Base-by-base conservation (phyloP, 352 stramenopile species). In the Phytophthora crassamura region DNA sequence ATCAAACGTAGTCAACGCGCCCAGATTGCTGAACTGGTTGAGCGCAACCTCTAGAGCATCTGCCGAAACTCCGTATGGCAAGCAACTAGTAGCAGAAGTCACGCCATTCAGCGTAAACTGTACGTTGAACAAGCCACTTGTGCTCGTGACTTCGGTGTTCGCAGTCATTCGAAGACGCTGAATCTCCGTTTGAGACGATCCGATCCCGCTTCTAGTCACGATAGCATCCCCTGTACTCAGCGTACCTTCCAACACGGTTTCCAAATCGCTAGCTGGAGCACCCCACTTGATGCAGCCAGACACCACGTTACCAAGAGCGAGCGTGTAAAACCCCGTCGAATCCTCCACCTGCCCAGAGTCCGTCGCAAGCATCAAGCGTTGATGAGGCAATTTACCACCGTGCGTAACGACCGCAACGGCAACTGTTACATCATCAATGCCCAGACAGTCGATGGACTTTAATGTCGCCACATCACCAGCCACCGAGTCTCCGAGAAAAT, bases 401-500 rank as follows among this genome's bases (percentile, higher is more conserved):
- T 97, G 79, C 5, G 83, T 83, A 10, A 85, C 52, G 18, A 86
- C 88, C 2, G 68, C 67, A 22, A 93, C 52, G 0, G 30, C 42
- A 2, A 75, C 69, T 16, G 53, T 75, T 18, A 68, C 68, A 8
- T 40, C 54, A 6, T 71, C 42, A 16, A 88, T 54, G 2, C 60
- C 20, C 20, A 64, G 58, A 18, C 81, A 92, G 1, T 40, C 58
- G 3, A 38, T 58, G 2, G 43, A 67, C 11, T 52, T 33, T 4
- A 95, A 64, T 1, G 45, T 59, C 0, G 84, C 71, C 5, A 98
- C 81, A 67, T 99, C 84, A 2, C 95, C 94, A 15, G 89, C 38
- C 8, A 98, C 78, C 3, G 67, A 65, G 5, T 77, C 64, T 16
- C 96, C 96, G 16, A 88, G 49, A 50, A 98, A 99, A 68, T 98